A percentile compares a stretch with the other conserved stretches of the same genome.
Conservation (phyloP, 164 flowering plant species). For the Liquidambar formosana region DNA sequence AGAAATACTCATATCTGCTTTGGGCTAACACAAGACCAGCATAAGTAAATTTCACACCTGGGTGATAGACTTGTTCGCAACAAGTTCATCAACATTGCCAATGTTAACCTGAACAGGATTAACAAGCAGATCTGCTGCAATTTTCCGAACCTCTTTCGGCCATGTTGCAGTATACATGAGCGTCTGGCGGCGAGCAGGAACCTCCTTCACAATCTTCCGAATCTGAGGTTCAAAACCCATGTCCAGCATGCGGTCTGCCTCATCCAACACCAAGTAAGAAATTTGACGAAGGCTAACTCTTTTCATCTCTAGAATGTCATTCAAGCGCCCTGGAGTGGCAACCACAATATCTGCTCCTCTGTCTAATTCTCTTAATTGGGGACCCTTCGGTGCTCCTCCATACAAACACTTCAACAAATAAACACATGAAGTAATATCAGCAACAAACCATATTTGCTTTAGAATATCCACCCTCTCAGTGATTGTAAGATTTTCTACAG, state of each 20-base stretch:
- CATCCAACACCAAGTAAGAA: slow-evolving; percentile 85
- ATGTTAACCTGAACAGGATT: slow-evolving; percentile 92
- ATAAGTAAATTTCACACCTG: slow-evolving; percentile 48
- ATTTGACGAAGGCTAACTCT: slow-evolving; percentile 71
- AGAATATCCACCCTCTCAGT: too few species aligned
- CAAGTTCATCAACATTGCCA: slow-evolving; percentile 86
- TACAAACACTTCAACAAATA: slow-evolving; percentile 62
- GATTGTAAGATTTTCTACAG: too few species aligned
- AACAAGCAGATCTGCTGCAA: slow-evolving; percentile 80
- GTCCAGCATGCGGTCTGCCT: slow-evolving; percentile 97
- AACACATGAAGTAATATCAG: neutral
- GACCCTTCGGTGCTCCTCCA: slow-evolving; percentile 94
- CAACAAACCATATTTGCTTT: neutral
- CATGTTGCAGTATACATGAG: slow-evolving; percentile 97
- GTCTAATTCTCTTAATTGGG: slow-evolving; percentile 71
- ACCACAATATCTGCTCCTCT: slow-evolving; percentile 85
- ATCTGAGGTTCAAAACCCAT: slow-evolving; percentile 99
- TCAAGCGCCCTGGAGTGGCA: slow-evolving; percentile 94
- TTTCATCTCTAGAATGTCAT: slow-evolving; percentile 84
- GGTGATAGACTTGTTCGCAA: slow-evolving; percentile 88
- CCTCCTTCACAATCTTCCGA: slow-evolving; percentile 78
- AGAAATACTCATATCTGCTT: neutral
- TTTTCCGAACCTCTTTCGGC: slow-evolving; percentile 92
- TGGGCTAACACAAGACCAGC: neutral
- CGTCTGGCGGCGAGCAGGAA: slow-evolving; percentile 83